Base-by-base conservation (phyloP, 805 yeast genomes). In the Barnettozyma pratensis region DNA sequence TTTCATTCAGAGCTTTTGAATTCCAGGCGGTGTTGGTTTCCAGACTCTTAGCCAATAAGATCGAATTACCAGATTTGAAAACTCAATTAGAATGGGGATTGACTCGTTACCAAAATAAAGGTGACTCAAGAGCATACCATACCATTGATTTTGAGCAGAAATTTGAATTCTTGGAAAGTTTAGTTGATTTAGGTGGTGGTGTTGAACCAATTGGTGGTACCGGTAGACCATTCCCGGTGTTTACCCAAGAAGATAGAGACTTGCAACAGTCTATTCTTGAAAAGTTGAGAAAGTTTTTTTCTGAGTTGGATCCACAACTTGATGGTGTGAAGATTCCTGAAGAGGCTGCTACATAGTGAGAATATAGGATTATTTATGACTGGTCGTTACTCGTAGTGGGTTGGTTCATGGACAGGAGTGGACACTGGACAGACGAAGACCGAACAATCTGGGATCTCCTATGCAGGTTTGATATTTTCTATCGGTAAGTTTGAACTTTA, bases 1-100 rank as follows among this genome's bases (percentile, higher is more conserved):
- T 72, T 28, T 64, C 72, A 0, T 70, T 71, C 53, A 59, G 71
- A 41, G 69, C 65, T 2, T 72, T 67, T 55, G 75, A 72, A 51
- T 71, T 63, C 56, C 76, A 72, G 52, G 70, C 73, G 1, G 65
- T 68, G 1, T 47, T 66, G 11, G 67, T 66, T 0, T 59, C 72
- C 2, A 52, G 72, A 41, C 61, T 60, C 31, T 56, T 62, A 19
- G 53, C 65, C 0, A 69, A 67, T 3, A 56, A 64, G 42, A 53
- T 65, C 4, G 45, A 48, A 11, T 49, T 70, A 12, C 74, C 74
- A 6, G 38, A 60, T 2, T 31, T 43, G 3, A 49, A 61, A 41
- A 65, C 62, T 25, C 72, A 68, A 46, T 44, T 54, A 7, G 45
- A 53, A 38, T 69, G 73, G 73, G 54, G 54, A 28, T 44, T 47